A percentile compares a stretch with the other conserved stretches of the same genome.
These are phyloP conservation scores for Aspergillus arachidicola DNA, from an alignment of 2,329 filamentous ascomycete species.

Conservation along the genomic window DNA sequence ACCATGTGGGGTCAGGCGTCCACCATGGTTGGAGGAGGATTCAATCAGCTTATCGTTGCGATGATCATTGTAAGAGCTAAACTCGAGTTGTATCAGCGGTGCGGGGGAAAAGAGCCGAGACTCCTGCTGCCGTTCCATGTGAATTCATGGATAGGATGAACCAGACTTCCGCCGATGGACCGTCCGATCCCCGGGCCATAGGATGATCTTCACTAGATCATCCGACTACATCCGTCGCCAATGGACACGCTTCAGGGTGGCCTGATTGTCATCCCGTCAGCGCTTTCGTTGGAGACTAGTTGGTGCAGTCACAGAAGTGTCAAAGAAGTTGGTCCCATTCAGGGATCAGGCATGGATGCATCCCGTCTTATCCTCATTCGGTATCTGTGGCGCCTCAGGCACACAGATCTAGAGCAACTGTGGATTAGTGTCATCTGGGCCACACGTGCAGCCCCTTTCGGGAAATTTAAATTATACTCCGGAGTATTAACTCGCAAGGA, in stretches of 20 bases:
- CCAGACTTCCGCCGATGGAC: not conserved
- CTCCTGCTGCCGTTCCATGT: not conserved
- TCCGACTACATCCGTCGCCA: not conserved
- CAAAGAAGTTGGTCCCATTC: no score
- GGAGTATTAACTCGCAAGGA: no score
- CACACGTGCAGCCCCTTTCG: no score
- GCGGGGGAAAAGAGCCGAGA: constrained; percentile 5
- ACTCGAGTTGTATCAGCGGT: not conserved
- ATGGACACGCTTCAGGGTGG: not conserved
- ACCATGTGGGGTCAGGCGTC: not conserved
- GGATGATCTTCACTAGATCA: not conserved
- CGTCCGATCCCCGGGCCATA: not conserved
- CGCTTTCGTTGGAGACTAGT: no score
- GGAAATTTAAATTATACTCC: no score
- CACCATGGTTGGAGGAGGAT: not conserved
- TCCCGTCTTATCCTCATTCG: no score
- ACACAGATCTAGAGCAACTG: no score
- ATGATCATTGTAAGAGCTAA: not conserved
- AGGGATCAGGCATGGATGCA: no score
- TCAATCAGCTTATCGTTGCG: not conserved
- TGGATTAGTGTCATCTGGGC: no score
- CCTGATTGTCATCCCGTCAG: not conserved
- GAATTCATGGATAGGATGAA: not conserved
- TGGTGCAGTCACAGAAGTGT: no score
- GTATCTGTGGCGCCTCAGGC: no score